Percentiles rank a stretch among this genome's conserved stretches.
Evolutionary conservation across 257 asterid genomes (phyloP).

Genomic region (Solanum piurae): DNA sequence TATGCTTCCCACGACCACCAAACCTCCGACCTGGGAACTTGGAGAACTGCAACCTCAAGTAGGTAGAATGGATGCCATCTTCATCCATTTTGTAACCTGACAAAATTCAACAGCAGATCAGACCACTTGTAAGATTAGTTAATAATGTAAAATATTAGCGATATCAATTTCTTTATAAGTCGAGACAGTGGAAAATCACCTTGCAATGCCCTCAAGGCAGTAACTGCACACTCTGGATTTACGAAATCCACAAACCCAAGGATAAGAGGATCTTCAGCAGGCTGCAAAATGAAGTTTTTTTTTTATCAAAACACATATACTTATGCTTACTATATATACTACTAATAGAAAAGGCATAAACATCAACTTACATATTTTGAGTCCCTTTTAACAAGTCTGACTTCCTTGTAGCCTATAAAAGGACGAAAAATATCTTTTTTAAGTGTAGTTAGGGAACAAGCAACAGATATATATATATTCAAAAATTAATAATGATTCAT

Average conservation of each 20-base stretch:
- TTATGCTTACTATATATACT: not conserved
- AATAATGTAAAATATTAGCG: too few species aligned
- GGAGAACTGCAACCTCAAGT: constrained; percentile 40
- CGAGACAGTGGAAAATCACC: constrained; percentile 6
- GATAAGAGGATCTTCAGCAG: constrained; percentile 36
- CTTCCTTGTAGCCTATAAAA: constrained; percentile 51
- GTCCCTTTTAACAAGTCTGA: constrained; percentile 44
- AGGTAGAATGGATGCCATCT: constrained; percentile 12
- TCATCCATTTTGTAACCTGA: constrained; percentile 51
- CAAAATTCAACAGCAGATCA: not conserved
- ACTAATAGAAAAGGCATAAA: not conserved
- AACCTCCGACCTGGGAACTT: constrained; percentile 39
- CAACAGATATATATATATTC: not conserved
- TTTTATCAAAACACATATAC: not conserved
- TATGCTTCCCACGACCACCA: constrained; percentile 28
- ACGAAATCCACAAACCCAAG: constrained; percentile 46
- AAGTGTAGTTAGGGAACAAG: constrained; percentile 13
- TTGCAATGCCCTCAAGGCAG: constrained; percentile 45
- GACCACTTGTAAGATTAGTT: not conserved
- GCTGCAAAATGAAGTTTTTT: constrained; percentile 20
- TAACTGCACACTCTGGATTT: constrained; percentile 44
- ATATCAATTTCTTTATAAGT: not conserved
- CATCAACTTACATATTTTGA: constrained; percentile 29
- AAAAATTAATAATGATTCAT: not conserved
- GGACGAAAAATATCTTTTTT: constrained; percentile 43